A percentile compares a stretch with the other conserved stretches of the same genome.
Evolutionary conservation across 2,329 filamentous ascomycete species (phyloP).

Genomic region (Curvularia verruculosa): DNA sequence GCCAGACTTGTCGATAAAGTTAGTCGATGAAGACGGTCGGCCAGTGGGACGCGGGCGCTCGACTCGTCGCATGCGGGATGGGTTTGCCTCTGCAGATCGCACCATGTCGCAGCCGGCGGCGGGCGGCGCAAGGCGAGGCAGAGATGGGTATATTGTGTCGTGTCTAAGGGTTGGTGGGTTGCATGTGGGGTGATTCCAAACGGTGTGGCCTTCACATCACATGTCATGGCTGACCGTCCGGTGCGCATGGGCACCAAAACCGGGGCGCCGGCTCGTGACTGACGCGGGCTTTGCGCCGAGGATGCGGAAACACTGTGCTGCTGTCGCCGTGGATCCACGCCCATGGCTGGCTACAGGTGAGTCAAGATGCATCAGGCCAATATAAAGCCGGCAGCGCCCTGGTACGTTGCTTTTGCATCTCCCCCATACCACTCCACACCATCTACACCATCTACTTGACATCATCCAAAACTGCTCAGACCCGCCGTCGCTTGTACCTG

Average conservation of each 20-base stretch:
- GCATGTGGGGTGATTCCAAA: constrained; percentile 3
- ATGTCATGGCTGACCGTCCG: neutral
- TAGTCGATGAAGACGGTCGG: neutral
- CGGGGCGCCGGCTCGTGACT: constrained; percentile 3
- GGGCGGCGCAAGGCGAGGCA: neutral
- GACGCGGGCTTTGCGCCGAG: neutral
- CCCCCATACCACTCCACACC: neutral
- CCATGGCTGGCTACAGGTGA: neutral
- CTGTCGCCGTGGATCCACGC: constrained; percentile 3
- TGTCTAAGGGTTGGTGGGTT: neutral
- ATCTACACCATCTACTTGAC: neutral
- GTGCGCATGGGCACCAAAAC: neutral
- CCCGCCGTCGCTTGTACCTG: neutral
- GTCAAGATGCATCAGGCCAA: neutral
- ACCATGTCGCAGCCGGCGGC: neutral
- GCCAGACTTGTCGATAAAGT: neutral
- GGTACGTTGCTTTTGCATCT: neutral
- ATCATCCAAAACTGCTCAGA: neutral
- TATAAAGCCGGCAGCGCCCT: neutral
- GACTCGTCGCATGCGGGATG: neutral
- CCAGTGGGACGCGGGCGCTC: neutral
- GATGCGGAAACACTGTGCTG: neutral
- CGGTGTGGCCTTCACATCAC: constrained; percentile 5
- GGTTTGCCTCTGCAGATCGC: neutral
- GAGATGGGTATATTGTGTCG: neutral